Percentiles rank a stretch among this genome's conserved stretches.
Conservation (phyloP, 2,329 filamentous ascomycete genomes). For the Neofusicoccum parvum region DNA sequence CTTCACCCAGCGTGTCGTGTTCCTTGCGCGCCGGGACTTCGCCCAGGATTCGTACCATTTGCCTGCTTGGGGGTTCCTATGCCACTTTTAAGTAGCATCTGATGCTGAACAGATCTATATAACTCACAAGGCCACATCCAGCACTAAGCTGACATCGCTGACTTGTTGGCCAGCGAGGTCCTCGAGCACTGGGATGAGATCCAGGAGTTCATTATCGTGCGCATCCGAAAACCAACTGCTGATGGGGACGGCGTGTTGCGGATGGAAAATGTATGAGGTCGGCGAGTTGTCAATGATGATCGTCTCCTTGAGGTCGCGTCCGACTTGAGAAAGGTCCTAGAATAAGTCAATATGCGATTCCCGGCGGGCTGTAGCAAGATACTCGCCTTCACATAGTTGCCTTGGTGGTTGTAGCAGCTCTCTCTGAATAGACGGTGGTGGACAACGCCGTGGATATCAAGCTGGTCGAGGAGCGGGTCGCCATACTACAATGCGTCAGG, state of each 20-base stretch:
- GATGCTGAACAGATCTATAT: constrained; percentile 16
- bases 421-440: constrained; percentile 96
- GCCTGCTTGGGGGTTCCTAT: constrained; percentile 9
- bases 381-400: constrained; percentile 88
- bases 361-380: not conserved
- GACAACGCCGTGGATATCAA: constrained; percentile 95
- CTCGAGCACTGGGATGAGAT: constrained; percentile 96
- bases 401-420: constrained; percentile 99
- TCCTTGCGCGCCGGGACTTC: not conserved
- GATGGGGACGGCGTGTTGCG: constrained; percentile 97
- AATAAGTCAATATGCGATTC: not conserved
- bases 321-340: constrained; percentile 90
- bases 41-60: not conserved
- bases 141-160: constrained; percentile 92
- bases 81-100: constrained; percentile 14
- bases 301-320: constrained; percentile 91
- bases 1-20: not conserved
- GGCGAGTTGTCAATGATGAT: constrained; percentile 99
- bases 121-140: constrained; percentile 74
- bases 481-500: constrained; percentile 67
- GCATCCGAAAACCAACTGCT: constrained; percentile 99
- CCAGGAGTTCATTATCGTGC: constrained; percentile 96
- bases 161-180: constrained; percentile 88
- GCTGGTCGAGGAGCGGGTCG: constrained; percentile 90
- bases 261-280: constrained; percentile 99